Conservation (phyloP, 2,329 filamentous ascomycete genomes). For the Trichoderma harzianum region DNA sequence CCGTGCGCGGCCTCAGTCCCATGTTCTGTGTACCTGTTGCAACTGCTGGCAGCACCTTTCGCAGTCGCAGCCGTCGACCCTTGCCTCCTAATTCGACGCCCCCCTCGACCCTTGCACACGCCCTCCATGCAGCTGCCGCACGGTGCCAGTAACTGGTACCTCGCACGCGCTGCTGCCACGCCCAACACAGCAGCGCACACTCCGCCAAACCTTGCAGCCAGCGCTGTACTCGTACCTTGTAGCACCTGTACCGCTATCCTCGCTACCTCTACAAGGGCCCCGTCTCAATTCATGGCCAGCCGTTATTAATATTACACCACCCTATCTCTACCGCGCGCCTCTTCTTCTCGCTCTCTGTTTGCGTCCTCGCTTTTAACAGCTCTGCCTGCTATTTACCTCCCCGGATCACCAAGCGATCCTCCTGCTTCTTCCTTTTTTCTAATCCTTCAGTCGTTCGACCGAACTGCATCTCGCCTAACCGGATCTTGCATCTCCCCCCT, state of each 20-base stretch:
- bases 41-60: not conserved
- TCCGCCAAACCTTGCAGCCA: not conserved
- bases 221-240: not conserved
- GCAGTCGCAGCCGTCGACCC: not conserved
- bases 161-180: not conserved
- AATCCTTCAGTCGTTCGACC: not conserved
- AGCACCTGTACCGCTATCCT: conserved; percentile 5
- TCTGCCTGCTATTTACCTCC: not conserved
- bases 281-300: not conserved
- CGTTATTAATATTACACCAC: conserved; percentile 18
- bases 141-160: not conserved
- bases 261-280: not conserved
- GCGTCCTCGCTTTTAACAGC: not conserved
- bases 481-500: not conserved
- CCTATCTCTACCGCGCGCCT: conserved; percentile 4
- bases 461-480: conserved; percentile 6
- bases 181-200: not conserved
- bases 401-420: not conserved
- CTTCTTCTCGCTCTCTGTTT: not conserved
- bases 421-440: not conserved
- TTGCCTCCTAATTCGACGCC: not conserved
- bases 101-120: not conserved
- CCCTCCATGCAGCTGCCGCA: not conserved
- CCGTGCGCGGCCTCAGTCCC: not conserved
- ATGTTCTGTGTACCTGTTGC: not conserved